Conservation (phyloP, 2,329 filamentous ascomycete genomes). For the Aspergillus fischeri region DNA sequence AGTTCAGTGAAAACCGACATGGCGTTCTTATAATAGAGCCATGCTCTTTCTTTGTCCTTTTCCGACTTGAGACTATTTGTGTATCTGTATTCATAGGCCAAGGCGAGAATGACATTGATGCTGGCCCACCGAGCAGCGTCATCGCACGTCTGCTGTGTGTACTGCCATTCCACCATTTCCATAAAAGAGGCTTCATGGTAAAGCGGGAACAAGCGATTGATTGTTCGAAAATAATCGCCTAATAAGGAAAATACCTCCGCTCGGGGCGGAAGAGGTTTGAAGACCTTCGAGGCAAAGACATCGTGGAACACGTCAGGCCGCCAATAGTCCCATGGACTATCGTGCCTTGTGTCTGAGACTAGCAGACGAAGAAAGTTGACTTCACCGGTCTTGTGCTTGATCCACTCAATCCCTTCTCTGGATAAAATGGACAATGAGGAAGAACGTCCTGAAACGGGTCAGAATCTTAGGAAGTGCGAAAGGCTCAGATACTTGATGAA, state of each 20-base stretch:
- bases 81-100: slow-evolving; percentile 81
- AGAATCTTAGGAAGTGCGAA: neutral
- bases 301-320: slow-evolving; percentile 94
- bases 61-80: slow-evolving; percentile 85
- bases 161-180: slow-evolving; percentile 90
- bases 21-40: slow-evolving; percentile 91
- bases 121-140: slow-evolving; percentile 96
- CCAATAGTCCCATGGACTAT: slow-evolving; percentile 90
- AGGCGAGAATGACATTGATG: slow-evolving; percentile 82
- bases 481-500: neutral
- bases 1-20: slow-evolving; percentile 87
- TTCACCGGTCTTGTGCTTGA: slow-evolving; percentile 93
- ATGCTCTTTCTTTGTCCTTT: slow-evolving; percentile 86
- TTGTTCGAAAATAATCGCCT: slow-evolving; percentile 90
- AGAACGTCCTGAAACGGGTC: slow-evolving; percentile 63
- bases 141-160: slow-evolving; percentile 83
- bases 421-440: slow-evolving; percentile 97
- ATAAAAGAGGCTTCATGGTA: slow-evolving; percentile 96
- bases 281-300: slow-evolving; percentile 77
- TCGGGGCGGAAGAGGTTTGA: slow-evolving; percentile 74
- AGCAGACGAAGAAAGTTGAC: slow-evolving; percentile 85
- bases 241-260: slow-evolving; percentile 79
- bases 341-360: slow-evolving; percentile 71
- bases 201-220: slow-evolving; percentile 94
- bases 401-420: slow-evolving; percentile 92